Evolutionary conservation across 805 yeast species (phyloP).

Genomic region (Kazachstania viticola): DNA sequence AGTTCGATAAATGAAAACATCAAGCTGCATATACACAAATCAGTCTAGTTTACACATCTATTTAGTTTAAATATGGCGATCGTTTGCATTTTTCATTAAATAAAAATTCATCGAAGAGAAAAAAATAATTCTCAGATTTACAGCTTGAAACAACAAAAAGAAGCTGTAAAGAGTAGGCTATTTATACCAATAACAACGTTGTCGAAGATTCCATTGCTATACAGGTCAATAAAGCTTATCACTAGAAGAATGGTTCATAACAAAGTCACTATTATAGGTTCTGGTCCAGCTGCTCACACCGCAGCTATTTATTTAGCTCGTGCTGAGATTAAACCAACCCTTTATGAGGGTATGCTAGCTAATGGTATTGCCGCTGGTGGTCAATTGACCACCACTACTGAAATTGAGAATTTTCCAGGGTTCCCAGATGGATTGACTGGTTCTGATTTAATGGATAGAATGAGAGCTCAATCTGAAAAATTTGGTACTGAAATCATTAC

Average conservation of each 20-base stretch:
- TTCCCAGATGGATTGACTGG: conserved; percentile 92
- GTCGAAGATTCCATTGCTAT: too few relatives aligned
- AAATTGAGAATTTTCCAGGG: conserved; percentile 97
- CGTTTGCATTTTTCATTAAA: too few relatives aligned
- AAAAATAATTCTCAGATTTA: too few relatives aligned
- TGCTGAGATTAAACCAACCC: conserved; percentile 87
- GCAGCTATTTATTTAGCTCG: conserved; percentile 95
- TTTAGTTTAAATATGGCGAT: too few relatives aligned
- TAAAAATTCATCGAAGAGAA: too few relatives aligned
- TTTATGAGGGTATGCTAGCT: conserved; percentile 92
- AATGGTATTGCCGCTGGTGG: conserved; percentile 99
- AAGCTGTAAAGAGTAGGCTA: too few relatives aligned
- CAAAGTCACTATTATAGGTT: conserved; percentile 81
- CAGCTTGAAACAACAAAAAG: too few relatives aligned
- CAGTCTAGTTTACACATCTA: too few relatives aligned
- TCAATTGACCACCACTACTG: conserved; percentile 96
- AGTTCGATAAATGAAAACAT: too few relatives aligned
- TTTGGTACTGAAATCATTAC: conserved; percentile 93
- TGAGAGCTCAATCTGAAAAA: conserved; percentile 77
- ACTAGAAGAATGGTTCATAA: conserved; percentile 62
- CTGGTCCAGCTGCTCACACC: conserved; percentile 99
- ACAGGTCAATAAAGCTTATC: background rate
- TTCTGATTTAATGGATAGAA: conserved; percentile 77
- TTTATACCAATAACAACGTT: too few relatives aligned
- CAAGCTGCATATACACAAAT: too few relatives aligned